Percentiles rank a stretch among this genome's conserved stretches.
Evolutionary conservation across 192 early-diverging fungal genomes (phyloP).

Genomic region (Physocladia obscura): DNA sequence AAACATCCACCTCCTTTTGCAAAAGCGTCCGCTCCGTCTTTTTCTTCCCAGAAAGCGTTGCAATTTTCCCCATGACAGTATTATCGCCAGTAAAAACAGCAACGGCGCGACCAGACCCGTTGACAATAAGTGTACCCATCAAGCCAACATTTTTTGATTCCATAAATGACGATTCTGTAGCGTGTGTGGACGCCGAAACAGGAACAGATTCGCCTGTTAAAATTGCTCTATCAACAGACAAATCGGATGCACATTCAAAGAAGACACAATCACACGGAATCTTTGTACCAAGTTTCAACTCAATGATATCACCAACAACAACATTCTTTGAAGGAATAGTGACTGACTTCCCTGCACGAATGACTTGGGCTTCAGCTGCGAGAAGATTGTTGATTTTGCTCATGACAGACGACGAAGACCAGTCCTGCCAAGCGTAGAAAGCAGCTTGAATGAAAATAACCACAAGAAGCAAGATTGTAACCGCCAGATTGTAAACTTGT

Average conservation of each 20-base stretch:
- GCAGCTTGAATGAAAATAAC: constrained; percentile 25
- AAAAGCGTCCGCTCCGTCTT: constrained; percentile 45
- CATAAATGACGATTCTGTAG: constrained; percentile 70
- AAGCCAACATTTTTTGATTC: constrained; percentile 82
- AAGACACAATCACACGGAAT: constrained; percentile 78
- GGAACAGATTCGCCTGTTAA: constrained; percentile 75
- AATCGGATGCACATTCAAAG: constrained; percentile 60
- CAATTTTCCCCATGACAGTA: constrained; percentile 75
- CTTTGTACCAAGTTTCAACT: constrained; percentile 60
- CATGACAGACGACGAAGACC: constrained; percentile 12
- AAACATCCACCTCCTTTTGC: constrained; percentile 60
- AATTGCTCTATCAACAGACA: constrained; percentile 72
- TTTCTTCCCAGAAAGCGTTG: constrained; percentile 48
- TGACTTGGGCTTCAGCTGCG: constrained; percentile 57
- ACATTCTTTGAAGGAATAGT: constrained; percentile 54
- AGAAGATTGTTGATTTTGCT: constrained; percentile 57
- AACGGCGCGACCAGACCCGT: constrained; percentile 69
- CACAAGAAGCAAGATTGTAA: constrained; percentile 16
- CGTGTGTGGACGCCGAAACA: constrained; percentile 58
- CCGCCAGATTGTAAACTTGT: constrained; percentile 24
- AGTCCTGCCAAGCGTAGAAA: constrained; percentile 31
- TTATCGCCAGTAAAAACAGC: constrained; percentile 75
- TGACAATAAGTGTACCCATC: constrained; percentile 65
- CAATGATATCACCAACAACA: constrained; percentile 74
- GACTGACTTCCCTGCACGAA: constrained; percentile 61